Conservation (phyloP, 306 rosid genomes). For the Purshia tridentata region DNA sequence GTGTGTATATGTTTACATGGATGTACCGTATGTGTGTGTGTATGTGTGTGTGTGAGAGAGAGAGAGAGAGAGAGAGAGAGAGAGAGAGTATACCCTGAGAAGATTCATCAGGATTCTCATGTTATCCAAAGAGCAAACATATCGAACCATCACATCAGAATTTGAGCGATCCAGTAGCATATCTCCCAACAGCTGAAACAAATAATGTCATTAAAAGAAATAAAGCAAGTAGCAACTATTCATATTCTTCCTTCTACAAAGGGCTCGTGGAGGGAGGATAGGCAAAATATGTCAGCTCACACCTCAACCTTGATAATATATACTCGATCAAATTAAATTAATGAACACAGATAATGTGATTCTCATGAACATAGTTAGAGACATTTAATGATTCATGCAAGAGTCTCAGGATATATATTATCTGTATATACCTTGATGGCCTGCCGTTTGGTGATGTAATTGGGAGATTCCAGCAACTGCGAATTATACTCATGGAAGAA, state of each 20-base stretch:
- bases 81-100: conserved; percentile 27
- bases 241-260: no score
- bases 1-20: neutral
- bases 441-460: conserved; percentile 43
- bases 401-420: neutral
- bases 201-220: neutral
- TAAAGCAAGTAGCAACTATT: no score
- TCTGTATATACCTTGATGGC: conserved; percentile 31
- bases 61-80: neutral
- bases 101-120: conserved; percentile 33
- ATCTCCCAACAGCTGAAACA: conserved; percentile 25
- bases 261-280: no score
- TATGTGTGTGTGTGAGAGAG: neutral
- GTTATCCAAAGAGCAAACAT: conserved; percentile 27
- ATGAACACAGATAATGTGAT: neutral
- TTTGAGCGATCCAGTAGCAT: conserved; percentile 33
- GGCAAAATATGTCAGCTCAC: no score
- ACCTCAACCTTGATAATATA: no score
- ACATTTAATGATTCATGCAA: neutral
- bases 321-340: neutral
- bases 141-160: conserved; percentile 26
- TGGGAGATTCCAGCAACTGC: conserved; percentile 28
- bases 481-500: conserved; percentile 35
- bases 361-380: neutral
- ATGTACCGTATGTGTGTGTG: neutral